These are phyloP conservation scores for Globisporangium canariense DNA, from an alignment of 352 stramenopile genomes.

Conservation along the genomic window DNA sequence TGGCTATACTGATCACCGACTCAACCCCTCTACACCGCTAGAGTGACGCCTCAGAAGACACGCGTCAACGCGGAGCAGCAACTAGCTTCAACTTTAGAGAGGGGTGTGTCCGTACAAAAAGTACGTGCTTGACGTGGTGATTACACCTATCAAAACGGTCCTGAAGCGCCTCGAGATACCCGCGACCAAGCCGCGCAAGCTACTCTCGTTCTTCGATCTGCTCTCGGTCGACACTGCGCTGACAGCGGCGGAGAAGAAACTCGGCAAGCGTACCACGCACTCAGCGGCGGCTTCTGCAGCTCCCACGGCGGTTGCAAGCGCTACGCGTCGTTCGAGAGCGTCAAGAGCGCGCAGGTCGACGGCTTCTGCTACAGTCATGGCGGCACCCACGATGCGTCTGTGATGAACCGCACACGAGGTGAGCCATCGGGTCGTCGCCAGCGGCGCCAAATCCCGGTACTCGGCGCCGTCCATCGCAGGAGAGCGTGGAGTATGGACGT, in stretches of 20 bases:
- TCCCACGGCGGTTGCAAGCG: constrained; percentile 75
- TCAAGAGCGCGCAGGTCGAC: constrained; percentile 70
- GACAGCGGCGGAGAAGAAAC: not conserved
- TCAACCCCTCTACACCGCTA: constrained; percentile 8
- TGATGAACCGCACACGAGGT: too few relatives aligned
- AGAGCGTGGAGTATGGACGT: too few relatives aligned
- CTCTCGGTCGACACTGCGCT: constrained; percentile 30
- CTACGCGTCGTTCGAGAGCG: constrained; percentile 47
- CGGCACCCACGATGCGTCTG: constrained; percentile 13
- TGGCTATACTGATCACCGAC: constrained; percentile 2
- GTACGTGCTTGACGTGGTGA: constrained; percentile 26
- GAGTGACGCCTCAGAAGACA: not conserved
- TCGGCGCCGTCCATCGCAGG: too few relatives aligned
- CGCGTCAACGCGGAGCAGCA: too few relatives aligned
- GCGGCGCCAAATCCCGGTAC: too few relatives aligned
- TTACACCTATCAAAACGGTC: constrained; percentile 28
- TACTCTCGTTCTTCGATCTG: constrained; percentile 50
- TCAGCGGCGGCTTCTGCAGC: constrained; percentile 69
- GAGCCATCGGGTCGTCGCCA: too few relatives aligned
- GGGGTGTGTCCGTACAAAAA: constrained; percentile 19
- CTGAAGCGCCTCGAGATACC: constrained; percentile 12
- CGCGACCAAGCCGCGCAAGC: constrained; percentile 33
- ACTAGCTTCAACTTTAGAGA: too few relatives aligned
- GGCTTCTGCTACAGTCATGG: constrained; percentile 82
- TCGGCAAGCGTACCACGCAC: constrained; percentile 21